These are phyloP conservation scores for Gelatoporia subvermispora DNA, from an alignment of 768 basidiomycete genomes.

Conservation along the genomic window DNA sequence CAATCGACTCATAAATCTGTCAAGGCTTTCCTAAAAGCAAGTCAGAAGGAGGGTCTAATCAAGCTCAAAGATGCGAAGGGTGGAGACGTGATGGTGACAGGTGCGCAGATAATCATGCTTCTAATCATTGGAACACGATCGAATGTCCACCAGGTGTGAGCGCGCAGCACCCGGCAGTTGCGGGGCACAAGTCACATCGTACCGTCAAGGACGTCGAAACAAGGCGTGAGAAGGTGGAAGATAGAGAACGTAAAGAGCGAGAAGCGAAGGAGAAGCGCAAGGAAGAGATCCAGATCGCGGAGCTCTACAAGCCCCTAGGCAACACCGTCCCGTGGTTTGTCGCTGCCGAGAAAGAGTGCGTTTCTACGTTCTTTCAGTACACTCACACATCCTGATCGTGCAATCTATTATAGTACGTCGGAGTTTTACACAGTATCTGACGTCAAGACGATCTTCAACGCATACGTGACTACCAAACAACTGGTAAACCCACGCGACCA, in stretches of 20 bases:
- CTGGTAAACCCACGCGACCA: constrained; percentile 65
- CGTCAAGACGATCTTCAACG: constrained; percentile 51
- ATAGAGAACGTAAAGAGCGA: constrained; percentile 46
- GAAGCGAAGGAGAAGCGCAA: constrained; percentile 37
- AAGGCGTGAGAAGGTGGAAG: constrained; percentile 56
- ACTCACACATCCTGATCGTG: not conserved
- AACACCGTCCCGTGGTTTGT: constrained; percentile 56
- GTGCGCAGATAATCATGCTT: constrained; percentile 6
- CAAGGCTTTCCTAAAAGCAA: constrained; percentile 70
- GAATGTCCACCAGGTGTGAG: constrained; percentile 40
- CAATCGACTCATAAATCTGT: constrained; percentile 79
- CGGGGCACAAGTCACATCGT: constrained; percentile 43
- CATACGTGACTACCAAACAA: constrained; percentile 55
- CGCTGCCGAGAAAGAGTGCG: constrained; percentile 58
- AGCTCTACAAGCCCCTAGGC: constrained; percentile 74
- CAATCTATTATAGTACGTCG: constrained; percentile 38
- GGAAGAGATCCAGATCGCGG: constrained; percentile 53
- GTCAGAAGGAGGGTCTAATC: constrained; percentile 70
- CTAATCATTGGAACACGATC: not conserved
- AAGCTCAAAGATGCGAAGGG: constrained; percentile 59
- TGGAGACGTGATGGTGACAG: constrained; percentile 41
- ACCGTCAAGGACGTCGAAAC: constrained; percentile 66
- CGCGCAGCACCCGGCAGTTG: constrained; percentile 50
- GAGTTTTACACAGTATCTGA: constrained; percentile 53
- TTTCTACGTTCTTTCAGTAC: constrained; percentile 7